These are phyloP conservation scores for Aspergillus sclerotialis DNA, from an alignment of 2,329 filamentous ascomycete genomes.

Conservation along the genomic window DNA sequence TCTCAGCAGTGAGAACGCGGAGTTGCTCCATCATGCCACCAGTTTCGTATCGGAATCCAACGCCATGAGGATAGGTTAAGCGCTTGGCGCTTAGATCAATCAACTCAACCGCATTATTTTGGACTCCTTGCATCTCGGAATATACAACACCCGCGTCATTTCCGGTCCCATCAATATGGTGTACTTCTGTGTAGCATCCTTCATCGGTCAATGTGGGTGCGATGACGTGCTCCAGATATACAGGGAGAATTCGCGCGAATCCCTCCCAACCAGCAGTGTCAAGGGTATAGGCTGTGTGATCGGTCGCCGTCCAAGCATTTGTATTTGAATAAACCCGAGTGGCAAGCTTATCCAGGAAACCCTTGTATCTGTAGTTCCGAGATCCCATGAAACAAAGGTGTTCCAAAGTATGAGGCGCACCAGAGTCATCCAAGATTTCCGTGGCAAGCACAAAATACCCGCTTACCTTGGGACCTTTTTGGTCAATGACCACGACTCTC, in stretches of 20 bases:
- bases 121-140: conserved; percentile 95
- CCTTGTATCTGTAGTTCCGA: conserved; percentile 88
- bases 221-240: conserved; percentile 92
- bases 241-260: conserved; percentile 86
- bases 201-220: conserved; percentile 88
- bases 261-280: conserved; percentile 96
- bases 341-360: conserved; percentile 86
- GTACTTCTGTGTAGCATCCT: conserved; percentile 89
- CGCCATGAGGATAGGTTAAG: conserved; percentile 76
- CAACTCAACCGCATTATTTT: conserved; percentile 75
- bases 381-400: conserved; percentile 86
- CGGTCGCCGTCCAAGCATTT: conserved; percentile 95
- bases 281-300: conserved; percentile 93
- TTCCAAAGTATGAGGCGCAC: conserved; percentile 80
- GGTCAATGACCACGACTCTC: conserved; percentile 86
- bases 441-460: conserved; percentile 95
- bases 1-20: conserved; percentile 74
- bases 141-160: conserved; percentile 97
- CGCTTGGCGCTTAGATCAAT: conserved; percentile 79
- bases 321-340: conserved; percentile 89
- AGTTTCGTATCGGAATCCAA: conserved; percentile 96
- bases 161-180: conserved; percentile 87
- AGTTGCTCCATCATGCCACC: conserved; percentile 93
- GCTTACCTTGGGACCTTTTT: conserved; percentile 87
- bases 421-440: conserved; percentile 95